phyloP scores from a whole-genome alignment of 257 asterid species.

The Jasminum sambac region DNA sequence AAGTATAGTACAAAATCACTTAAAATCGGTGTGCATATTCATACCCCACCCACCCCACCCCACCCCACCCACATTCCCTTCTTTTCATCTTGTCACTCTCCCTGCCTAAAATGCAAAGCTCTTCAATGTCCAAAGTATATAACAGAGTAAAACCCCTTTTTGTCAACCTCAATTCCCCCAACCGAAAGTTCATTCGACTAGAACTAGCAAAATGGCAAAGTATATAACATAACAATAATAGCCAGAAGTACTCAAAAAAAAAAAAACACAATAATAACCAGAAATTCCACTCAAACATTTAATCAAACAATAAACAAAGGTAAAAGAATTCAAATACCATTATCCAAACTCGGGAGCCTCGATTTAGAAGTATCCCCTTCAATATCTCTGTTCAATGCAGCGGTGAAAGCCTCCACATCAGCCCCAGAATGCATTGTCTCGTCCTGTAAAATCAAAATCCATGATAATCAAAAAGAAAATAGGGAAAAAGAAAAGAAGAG shows the following conservation, averaged over 20 bases:
- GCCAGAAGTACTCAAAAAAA: too few relatives aligned
- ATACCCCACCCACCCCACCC: background rate
- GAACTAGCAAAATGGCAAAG: background rate
- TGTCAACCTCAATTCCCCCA: background rate
- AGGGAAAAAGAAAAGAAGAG: too few relatives aligned
- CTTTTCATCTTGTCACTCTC: constrained; percentile 4
- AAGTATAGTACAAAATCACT: too few relatives aligned
- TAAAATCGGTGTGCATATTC: background rate
- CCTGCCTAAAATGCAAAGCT: background rate
- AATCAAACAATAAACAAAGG: background rate
- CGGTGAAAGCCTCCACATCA: constrained; percentile 91
- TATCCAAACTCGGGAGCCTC: constrained; percentile 54
- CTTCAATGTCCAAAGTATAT: background rate
- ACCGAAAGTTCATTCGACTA: constrained; percentile 7
- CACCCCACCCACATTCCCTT: background rate
- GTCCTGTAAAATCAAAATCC: constrained; percentile 56
- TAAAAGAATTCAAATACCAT: constrained; percentile 31
- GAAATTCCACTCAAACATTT: background rate
- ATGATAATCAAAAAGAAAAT: too few relatives aligned
- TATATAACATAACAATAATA: too few relatives aligned
- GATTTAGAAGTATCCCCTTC: constrained; percentile 66
- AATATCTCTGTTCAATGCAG: constrained; percentile 84
- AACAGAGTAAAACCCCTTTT: background rate
- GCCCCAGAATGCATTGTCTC: constrained; percentile 98
- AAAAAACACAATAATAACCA: constrained; percentile 2